Evolutionary conservation across 176 grass and related monocot species (phyloP), one percentile per base, ranked within the genome.

Genomic region (Urochloa ruziziensis): DNA sequence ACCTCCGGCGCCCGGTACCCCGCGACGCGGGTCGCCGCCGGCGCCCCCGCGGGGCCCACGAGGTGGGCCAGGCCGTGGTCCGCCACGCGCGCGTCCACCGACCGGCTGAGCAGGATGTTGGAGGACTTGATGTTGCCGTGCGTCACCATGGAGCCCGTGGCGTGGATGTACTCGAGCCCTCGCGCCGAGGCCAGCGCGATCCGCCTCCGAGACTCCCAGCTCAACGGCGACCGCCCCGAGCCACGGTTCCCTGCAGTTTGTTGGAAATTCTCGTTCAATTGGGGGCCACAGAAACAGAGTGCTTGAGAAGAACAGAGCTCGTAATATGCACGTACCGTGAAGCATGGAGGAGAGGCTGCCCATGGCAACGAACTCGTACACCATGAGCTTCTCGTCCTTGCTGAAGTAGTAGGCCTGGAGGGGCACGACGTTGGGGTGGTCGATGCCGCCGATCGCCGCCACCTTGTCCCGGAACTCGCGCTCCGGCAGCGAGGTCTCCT

Each of bases 51-150:
- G 0, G 83, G 83, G 10, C 90, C 90, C 10, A 92, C 79, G n/a
- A 93, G 73, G 70, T 85, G 83, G 19, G 93, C 93, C 8, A 93
- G 88, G 37, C 93, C 90, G 68, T 95, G 90, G 65, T 95, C 90
- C 0, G 93, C 82, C 15, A 95, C 84, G 54, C 90, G 86, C 14
- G 93, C 93, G 62, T 92, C 88, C 57, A 77, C 86, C 9, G 93
- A 35, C 23, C 83, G 80, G 4, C 82, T 75, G 5, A 95, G 83
- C 2, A 95, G 85, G 25, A 95, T 81, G 79, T 95, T 95, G 3
- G 93, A 95, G 2, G 93, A 95, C 83, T 86, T 93, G 70, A 95
- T 89, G 74, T 95, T 95, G 54, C 93, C 90, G 63, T 95, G 93
- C 25, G 85, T 76, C 10, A 74, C 90, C 70, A 73, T 75, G 49